Conservation (phyloP, 2,329 filamentous ascomycete genomes). For the Tolypocladium tundrense region DNA sequence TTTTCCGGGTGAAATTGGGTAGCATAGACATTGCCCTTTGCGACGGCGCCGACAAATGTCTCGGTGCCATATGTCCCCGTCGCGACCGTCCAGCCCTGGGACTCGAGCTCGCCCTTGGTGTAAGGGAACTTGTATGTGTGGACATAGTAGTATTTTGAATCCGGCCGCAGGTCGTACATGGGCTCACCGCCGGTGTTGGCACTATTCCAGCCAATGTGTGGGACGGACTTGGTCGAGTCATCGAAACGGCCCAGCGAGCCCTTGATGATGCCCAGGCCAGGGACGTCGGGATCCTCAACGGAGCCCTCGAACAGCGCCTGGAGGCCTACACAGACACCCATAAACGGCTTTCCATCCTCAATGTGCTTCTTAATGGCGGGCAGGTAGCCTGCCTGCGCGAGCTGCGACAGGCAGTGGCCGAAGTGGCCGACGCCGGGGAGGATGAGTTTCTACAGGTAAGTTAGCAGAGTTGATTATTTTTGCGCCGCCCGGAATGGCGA, state of each 20-base stretch:
- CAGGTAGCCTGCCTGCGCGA: constrained; percentile 71
- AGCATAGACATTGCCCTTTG: constrained; percentile 73
- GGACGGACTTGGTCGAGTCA: constrained; percentile 74
- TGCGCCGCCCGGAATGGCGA: background rate
- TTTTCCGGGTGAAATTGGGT: constrained; percentile 99
- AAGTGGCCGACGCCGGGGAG: constrained; percentile 96
- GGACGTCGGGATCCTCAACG: constrained; percentile 60
- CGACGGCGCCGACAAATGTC: constrained; percentile 84
- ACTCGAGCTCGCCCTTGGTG: constrained; percentile 60
- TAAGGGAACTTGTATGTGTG: constrained; percentile 88
- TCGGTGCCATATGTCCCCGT: constrained; percentile 80
- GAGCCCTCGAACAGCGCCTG: constrained; percentile 87
- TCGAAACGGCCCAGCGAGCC: constrained; percentile 66
- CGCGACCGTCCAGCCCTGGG: constrained; percentile 82
- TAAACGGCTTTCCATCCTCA: constrained; percentile 85
- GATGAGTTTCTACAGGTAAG: constrained; percentile 64
- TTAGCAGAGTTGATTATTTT: background rate
- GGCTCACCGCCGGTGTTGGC: constrained; percentile 51
- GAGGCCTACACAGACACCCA: constrained; percentile 92
- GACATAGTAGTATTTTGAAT: constrained; percentile 97
- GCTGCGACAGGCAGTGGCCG: constrained; percentile 83
- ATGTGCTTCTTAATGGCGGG: constrained; percentile 78
- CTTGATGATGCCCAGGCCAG: constrained; percentile 68
- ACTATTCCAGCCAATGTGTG: constrained; percentile 98
- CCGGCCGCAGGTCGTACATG: constrained; percentile 69